Evolutionary conservation across 2,329 filamentous ascomycete genomes (phyloP).

Genomic region (Atkinsonella hypoxylon): DNA sequence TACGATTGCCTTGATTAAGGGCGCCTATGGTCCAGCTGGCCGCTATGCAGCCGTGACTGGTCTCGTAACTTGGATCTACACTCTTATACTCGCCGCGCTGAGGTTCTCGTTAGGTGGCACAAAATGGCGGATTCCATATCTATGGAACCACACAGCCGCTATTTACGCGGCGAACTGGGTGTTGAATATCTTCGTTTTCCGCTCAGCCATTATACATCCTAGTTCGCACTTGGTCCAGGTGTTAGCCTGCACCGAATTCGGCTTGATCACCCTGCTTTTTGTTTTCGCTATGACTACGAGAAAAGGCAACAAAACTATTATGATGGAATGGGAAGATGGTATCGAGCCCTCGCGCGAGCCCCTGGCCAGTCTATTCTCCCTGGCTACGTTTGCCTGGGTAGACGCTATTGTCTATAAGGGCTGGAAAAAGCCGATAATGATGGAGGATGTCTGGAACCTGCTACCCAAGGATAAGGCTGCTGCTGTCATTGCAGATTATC

Average conservation of each 20-base stretch:
- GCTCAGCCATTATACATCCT: conserved; percentile 73
- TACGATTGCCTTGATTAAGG: conserved; percentile 47
- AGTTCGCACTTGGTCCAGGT: conserved; percentile 48
- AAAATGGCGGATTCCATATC: conserved; percentile 53
- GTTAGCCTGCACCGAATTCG: conserved; percentile 63
- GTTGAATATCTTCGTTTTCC: conserved; percentile 63
- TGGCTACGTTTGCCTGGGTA: conserved; percentile 83
- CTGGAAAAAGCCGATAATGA: conserved; percentile 72
- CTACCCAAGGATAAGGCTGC: conserved; percentile 79
- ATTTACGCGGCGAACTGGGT: conserved; percentile 80
- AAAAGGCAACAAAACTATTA: conserved; percentile 81
- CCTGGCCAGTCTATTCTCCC: conserved; percentile 75
- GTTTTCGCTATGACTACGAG: conserved; percentile 68
- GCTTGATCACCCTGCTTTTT: conserved; percentile 61
- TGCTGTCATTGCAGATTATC: conserved; percentile 67
- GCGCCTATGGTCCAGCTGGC: conserved; percentile 46
- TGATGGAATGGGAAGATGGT: conserved; percentile 79
- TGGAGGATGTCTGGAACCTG: conserved; percentile 86
- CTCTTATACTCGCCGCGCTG: conserved; percentile 58
- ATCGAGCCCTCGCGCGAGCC: conserved; percentile 81
- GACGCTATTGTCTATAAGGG: conserved; percentile 82
- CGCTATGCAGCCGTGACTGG: conserved; percentile 51
- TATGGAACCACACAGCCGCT: conserved; percentile 88
- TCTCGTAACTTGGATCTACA: conserved; percentile 69
- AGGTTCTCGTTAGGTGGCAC: conserved; percentile 56